These are phyloP conservation scores for Trypanosoma grayi DNA, from an alignment of 208 protist genomes.

Conservation along the genomic window DNA sequence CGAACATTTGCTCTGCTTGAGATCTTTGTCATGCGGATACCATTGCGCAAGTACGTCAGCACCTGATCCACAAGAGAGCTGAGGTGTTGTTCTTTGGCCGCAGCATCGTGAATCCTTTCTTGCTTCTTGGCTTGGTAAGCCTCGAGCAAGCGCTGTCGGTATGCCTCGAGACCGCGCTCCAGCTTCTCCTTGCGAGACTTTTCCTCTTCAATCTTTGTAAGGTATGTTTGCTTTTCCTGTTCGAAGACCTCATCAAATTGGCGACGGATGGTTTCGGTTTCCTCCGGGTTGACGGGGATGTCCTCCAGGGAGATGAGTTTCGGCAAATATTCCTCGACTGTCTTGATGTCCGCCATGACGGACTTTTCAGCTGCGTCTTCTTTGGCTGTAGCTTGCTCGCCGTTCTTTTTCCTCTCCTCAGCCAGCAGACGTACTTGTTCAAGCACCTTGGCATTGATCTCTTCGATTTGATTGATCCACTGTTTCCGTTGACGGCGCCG, in stretches of 20 bases:
- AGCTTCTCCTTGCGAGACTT: constrained; percentile 85
- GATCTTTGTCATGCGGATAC: constrained; percentile 88
- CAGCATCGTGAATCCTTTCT: constrained; percentile 83
- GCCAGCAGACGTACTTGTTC: constrained; percentile 65
- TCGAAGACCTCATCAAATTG: constrained; percentile 88
- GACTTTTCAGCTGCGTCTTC: constrained; percentile 78
- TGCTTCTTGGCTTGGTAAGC: constrained; percentile 78
- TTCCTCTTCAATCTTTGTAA: constrained; percentile 79
- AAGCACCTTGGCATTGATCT: constrained; percentile 86
- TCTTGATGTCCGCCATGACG: constrained; percentile 78
- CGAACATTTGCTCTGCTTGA: constrained; percentile 72
- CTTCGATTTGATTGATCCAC: constrained; percentile 90
- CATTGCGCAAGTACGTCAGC: constrained; percentile 81
- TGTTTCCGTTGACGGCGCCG: constrained; percentile 79
- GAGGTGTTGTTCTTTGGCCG: constrained; percentile 84
- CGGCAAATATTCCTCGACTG: constrained; percentile 82
- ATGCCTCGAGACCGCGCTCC: constrained; percentile 82
- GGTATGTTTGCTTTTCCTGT: constrained; percentile 78
- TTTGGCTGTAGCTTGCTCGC: constrained; percentile 55
- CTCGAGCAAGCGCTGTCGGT: constrained; percentile 78
- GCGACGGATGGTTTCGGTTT: constrained; percentile 83
- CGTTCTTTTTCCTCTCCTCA: constrained; percentile 73
- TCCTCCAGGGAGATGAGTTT: constrained; percentile 91
- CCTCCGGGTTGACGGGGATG: constrained; percentile 71
- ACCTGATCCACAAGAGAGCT: constrained; percentile 81